These are phyloP conservation scores for Pseudogymnoascus sp. DNA, from an alignment of 2,329 filamentous ascomycete species.

Conservation along the genomic window DNA sequence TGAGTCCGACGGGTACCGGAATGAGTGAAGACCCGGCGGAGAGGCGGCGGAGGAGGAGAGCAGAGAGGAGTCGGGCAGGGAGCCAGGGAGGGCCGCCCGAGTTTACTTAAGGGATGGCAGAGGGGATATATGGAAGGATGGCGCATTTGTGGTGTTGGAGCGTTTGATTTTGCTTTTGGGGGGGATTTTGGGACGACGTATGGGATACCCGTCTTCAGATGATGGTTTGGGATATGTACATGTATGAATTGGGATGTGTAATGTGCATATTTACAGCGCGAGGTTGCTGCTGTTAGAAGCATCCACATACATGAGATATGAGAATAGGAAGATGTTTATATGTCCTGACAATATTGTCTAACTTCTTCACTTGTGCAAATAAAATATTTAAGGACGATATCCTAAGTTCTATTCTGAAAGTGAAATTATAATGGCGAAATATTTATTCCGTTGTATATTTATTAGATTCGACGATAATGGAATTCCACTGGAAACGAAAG, in stretches of 20 bases:
- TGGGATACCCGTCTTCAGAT: neutral
- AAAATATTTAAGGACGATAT: neutral
- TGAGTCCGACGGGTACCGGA: conserved; percentile 21
- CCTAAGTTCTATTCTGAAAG: neutral
- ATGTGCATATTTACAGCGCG: conserved; percentile 5
- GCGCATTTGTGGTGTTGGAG: conserved; percentile 5
- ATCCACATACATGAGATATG: neutral
- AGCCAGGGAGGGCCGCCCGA: neutral
- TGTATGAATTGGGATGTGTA: conserved; percentile 6
- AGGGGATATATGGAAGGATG: neutral
- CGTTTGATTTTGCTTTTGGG: neutral
- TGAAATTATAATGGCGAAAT: neutral
- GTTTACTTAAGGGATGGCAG: neutral
- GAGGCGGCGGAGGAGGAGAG: conserved; percentile 45
- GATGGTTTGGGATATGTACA: neutral
- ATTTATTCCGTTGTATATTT: neutral
- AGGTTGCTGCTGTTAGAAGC: conserved; percentile 2
- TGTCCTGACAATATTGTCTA: neutral
- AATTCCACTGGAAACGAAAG: neutral
- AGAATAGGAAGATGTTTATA: neutral
- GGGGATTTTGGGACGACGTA: neutral
- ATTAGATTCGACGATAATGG: neutral
- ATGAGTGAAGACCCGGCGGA: conserved; percentile 39
- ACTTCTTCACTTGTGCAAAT: neutral
- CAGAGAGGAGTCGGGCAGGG: conserved; percentile 37